phyloP scores from a whole-genome alignment of 768 basidiomycete species.

The Amanita phalloides region DNA sequence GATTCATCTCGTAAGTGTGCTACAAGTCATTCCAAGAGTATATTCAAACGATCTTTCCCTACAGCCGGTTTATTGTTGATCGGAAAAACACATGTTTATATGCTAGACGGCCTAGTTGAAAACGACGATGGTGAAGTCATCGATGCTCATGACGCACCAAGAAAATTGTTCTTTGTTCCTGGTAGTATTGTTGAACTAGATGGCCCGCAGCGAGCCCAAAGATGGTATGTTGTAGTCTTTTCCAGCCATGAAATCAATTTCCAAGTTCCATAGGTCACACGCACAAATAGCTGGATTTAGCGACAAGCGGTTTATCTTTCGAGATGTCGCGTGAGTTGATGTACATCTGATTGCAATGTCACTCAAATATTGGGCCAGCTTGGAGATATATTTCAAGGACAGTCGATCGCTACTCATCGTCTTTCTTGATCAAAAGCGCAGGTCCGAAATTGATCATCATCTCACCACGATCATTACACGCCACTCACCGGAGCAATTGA shows the following conservation, averaged over 20 bases:
- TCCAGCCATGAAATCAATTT: not conserved
- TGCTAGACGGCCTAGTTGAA: conserved; percentile 84
- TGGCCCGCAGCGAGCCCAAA: conserved; percentile 67
- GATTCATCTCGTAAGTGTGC: conserved; percentile 77
- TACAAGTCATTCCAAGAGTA: not conserved
- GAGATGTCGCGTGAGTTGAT: conserved; percentile 76
- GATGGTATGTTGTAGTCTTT: conserved; percentile 48
- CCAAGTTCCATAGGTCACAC: conserved; percentile 46
- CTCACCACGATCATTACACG: conserved; percentile 38
- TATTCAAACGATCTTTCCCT: not conserved
- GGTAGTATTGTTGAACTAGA: conserved; percentile 76
- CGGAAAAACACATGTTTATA: conserved; percentile 77
- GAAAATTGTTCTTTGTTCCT: conserved; percentile 71
- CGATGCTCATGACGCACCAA: conserved; percentile 78
- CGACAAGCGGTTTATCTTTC: conserved; percentile 79
- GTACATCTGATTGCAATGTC: not conserved
- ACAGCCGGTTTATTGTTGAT: conserved; percentile 82
- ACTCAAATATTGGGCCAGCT: conserved; percentile 25
- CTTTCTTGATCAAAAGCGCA: conserved; percentile 59
- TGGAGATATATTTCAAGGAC: conserved; percentile 91
- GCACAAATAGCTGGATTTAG: conserved; percentile 70
- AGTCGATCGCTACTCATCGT: conserved; percentile 80
- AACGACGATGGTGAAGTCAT: conserved; percentile 83
- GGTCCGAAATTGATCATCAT: conserved; percentile 47
- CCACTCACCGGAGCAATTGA: conserved; percentile 25